Evolutionary conservation across 2,329 filamentous ascomycete species (phyloP).

Genomic region (Colletotrichum melonis): DNA sequence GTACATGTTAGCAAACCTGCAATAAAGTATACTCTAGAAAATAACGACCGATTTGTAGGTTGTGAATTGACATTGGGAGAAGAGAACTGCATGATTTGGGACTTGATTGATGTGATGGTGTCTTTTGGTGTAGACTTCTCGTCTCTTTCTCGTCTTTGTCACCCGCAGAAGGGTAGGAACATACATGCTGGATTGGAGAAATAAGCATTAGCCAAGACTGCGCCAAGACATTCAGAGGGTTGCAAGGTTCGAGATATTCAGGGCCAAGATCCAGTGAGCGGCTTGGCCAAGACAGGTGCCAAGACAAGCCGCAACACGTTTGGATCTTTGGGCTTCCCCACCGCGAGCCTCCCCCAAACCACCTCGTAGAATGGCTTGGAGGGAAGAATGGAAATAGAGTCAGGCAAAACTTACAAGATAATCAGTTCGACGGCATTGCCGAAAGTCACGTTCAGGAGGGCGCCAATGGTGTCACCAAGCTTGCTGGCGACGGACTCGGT

Average conservation of each 20-base stretch:
- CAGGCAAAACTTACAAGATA: conserved; percentile 68
- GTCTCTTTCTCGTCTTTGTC: conserved; percentile 40
- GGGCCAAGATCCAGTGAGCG: conserved; percentile 27
- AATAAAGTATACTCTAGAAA: conserved; percentile 35
- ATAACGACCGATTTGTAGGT: conserved; percentile 36
- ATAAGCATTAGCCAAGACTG: conserved; percentile 29
- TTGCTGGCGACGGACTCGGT: conserved; percentile 80
- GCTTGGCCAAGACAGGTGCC: conserved; percentile 25
- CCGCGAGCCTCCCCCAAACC: conserved; percentile 5
- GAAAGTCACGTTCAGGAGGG: conserved; percentile 81
- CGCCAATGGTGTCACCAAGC: conserved; percentile 79
- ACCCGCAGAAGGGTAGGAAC: conserved; percentile 51
- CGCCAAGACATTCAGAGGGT: conserved; percentile 21
- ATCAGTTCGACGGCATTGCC: conserved; percentile 85
- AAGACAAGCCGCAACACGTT: conserved; percentile 12
- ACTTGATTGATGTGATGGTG: conserved; percentile 63
- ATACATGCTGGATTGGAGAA: conserved; percentile 60
- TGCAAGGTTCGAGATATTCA: conserved; percentile 13
- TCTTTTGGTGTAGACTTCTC: conserved; percentile 49
- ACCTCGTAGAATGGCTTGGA: background rate
- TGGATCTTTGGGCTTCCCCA: background rate
- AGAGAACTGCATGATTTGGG: conserved; percentile 46
- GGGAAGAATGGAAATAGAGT: background rate
- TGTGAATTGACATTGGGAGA: conserved; percentile 13
- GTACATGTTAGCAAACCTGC: conserved; percentile 45